These are phyloP conservation scores for Corymbia citriodora DNA, from an alignment of 441 rosid species.

Conservation along the genomic window DNA sequence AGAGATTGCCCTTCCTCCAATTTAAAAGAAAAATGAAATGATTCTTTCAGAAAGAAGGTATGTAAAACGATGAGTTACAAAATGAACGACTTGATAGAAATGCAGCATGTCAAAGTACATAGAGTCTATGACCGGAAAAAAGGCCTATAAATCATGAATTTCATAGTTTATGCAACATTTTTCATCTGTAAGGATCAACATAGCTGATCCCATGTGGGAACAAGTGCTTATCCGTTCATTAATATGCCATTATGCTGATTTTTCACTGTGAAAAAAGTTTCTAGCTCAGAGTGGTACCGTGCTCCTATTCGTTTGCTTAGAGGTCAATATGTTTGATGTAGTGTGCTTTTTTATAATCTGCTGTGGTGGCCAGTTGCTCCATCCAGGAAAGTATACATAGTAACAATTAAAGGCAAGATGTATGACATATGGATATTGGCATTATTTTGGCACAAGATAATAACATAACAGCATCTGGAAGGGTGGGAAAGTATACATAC, in stretches of 20 bases:
- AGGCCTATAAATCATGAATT: too few relatives aligned
- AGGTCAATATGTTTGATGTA: too few relatives aligned
- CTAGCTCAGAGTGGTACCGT: too few relatives aligned
- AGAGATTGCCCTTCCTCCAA: not conserved
- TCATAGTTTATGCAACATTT: too few relatives aligned
- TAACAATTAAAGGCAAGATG: not conserved
- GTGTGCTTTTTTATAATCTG: not conserved
- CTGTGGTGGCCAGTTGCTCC: not conserved
- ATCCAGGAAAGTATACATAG: not conserved
- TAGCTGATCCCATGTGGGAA: too few relatives aligned
- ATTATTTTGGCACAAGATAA: not conserved
- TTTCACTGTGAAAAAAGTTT: too few relatives aligned
- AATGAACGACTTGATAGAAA: not conserved
- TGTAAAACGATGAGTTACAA: not conserved
- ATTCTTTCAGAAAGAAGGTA: not conserved
- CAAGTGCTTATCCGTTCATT: too few relatives aligned
- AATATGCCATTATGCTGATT: too few relatives aligned
- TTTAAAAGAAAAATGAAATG: not conserved
- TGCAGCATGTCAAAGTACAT: too few relatives aligned
- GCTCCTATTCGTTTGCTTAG: too few relatives aligned
- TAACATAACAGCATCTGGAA: not conserved
- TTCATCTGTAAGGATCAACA: too few relatives aligned
- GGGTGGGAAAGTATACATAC: not conserved
- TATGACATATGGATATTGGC: not conserved
- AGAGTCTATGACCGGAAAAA: too few relatives aligned